Conservation (phyloP, 768 basidiomycete genomes). For the Lactifluus echinatus region DNA sequence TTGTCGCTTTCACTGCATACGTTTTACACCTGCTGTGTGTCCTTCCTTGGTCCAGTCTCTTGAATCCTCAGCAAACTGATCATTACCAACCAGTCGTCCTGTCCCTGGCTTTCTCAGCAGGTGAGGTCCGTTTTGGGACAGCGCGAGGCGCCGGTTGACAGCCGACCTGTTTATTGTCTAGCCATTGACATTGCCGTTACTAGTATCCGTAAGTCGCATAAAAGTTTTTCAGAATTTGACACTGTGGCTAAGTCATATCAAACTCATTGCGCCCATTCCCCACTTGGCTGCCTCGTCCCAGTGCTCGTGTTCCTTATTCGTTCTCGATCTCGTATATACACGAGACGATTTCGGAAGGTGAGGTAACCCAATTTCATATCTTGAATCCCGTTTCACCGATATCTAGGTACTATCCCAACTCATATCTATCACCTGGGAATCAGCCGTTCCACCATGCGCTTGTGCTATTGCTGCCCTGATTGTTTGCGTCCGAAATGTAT, state of each 20-base stretch:
- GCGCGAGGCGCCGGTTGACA: not conserved
- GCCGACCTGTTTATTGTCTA: not conserved
- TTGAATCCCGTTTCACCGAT: not conserved
- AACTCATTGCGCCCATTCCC: not conserved
- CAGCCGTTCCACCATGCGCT: conserved; percentile 24
- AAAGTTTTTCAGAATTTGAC: not conserved
- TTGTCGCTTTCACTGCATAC: not conserved
- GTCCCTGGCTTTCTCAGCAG: conserved; percentile 1
- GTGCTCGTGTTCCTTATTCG: conserved; percentile 11
- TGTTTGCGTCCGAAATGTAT: conserved; percentile 9
- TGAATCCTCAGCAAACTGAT: not conserved
- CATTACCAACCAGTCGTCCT: not conserved
- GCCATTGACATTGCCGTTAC: conserved; percentile 10
- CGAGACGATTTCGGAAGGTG: conserved; percentile 8
- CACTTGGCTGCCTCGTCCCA: not conserved
- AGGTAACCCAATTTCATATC: not conserved
- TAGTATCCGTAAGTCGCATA: conserved; percentile 3
- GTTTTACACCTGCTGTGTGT: conserved; percentile 12
- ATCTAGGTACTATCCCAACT: conserved; percentile 14
- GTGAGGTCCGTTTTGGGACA: not conserved
- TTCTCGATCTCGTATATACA: conserved; percentile 1
- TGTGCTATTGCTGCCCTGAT: conserved; percentile 24
- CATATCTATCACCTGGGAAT: conserved; percentile 24
- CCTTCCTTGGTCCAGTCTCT: not conserved
- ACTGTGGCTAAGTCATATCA: not conserved